Evolutionary conservation across 1,139 yeast genomes (phyloP).

Genomic region (Geotrichum aggregatum): DNA sequence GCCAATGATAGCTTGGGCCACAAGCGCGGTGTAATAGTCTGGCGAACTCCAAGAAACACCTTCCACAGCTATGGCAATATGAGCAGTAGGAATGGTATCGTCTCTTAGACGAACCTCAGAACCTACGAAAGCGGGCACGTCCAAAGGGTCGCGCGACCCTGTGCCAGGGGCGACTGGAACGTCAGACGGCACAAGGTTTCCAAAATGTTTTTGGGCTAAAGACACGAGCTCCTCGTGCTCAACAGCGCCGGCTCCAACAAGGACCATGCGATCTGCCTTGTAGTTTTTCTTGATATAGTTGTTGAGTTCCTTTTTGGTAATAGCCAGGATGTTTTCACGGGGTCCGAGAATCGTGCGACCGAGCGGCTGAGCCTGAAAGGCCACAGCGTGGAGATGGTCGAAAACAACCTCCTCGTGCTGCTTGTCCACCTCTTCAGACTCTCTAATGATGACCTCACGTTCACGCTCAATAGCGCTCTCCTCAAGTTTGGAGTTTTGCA

Average conservation of each 20-base stretch:
- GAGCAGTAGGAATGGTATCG: conserved; percentile 78
- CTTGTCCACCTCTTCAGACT: conserved; percentile 95
- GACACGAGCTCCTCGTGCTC: conserved; percentile 78
- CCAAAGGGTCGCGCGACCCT: conserved; percentile 53
- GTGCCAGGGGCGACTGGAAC: conserved; percentile 68
- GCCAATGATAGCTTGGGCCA: conserved; percentile 94
- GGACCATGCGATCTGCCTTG: conserved; percentile 95
- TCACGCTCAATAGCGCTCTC: conserved; percentile 87
- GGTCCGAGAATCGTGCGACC: conserved; percentile 99
- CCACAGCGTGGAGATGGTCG: conserved; percentile 91
- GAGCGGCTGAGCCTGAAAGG: conserved; percentile 83
- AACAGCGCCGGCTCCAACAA: conserved; percentile 93
- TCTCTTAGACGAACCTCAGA: conserved; percentile 85
- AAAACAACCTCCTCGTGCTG: conserved; percentile 97
- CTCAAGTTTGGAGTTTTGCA: conserved; percentile 81
- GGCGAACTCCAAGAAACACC: conserved; percentile 98
- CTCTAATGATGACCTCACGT: conserved; percentile 92
- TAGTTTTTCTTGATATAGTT: conserved; percentile 81
- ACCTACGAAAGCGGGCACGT: conserved; percentile 75
- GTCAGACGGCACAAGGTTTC: conserved; percentile 65
- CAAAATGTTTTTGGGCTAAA: conserved; percentile 72
- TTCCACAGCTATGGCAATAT: conserved; percentile 91
- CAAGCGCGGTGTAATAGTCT: conserved; percentile 91
- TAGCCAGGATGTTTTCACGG: conserved; percentile 75
- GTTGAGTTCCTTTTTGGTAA: conserved; percentile 69